phyloP scores from a whole-genome alignment of 345 rosid species.

The Toxicodendron radicans region DNA sequence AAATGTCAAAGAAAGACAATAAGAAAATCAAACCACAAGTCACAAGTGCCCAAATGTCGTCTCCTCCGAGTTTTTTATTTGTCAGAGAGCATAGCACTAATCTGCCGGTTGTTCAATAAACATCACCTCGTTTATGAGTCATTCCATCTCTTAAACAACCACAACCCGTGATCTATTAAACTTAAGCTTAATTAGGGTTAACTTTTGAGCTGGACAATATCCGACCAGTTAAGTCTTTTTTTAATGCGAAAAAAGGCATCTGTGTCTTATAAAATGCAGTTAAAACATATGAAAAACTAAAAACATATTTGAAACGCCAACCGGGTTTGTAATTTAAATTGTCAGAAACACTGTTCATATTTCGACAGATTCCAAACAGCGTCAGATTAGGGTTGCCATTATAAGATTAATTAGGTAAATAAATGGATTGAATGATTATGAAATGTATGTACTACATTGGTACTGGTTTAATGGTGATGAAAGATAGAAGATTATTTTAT shows the following conservation, averaged over 20 bases:
- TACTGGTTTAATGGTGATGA: background rate
- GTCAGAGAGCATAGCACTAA: background rate
- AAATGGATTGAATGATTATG: background rate
- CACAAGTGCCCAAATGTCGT: constrained; percentile 16
- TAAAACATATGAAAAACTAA: background rate
- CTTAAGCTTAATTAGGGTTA: background rate
- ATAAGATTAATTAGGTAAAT: background rate
- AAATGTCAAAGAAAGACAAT: constrained; percentile 19
- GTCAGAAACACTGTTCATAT: background rate
- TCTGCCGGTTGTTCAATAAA: constrained; percentile 26
- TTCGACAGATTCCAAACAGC: background rate
- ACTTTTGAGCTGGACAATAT: constrained; percentile 16
- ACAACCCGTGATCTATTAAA: constrained; percentile 4
- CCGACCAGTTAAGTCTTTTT: too few species aligned
- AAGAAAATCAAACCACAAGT: constrained; percentile 20
- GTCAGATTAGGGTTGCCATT: background rate
- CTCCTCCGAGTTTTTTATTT: background rate
- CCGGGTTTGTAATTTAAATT: background rate
- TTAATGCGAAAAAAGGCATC: background rate
- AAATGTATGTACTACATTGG: background rate
- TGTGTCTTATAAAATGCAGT: background rate
- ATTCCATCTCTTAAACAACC: background rate
- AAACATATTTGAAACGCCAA: background rate
- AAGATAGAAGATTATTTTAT: background rate
- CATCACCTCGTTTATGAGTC: constrained; percentile 10